These are phyloP conservation scores for Melastoma candidum DNA, from an alignment of 441 rosid genomes.

Conservation along the genomic window DNA sequence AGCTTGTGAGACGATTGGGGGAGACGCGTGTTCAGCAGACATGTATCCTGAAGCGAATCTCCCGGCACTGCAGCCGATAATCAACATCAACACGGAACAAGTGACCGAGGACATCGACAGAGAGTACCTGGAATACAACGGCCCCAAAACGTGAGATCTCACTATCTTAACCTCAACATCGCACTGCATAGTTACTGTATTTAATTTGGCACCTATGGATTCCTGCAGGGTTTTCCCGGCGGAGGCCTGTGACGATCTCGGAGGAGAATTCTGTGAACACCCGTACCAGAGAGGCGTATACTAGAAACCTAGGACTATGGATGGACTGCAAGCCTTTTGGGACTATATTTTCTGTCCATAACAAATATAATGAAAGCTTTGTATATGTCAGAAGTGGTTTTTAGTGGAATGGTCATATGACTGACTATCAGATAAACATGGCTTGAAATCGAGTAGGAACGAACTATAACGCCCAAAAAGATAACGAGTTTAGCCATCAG, in stretches of 20 bases:
- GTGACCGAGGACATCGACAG: constrained; percentile 4
- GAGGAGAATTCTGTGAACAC: constrained; percentile 7
- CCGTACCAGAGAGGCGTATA: constrained; percentile 11
- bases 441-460: too few species aligned
- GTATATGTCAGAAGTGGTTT: too few species aligned
- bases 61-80: not conserved
- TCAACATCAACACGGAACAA: not conserved
- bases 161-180: not conserved
- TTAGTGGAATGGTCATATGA: too few species aligned
- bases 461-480: too few species aligned
- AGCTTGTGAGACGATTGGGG: constrained; percentile 2
- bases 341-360: too few species aligned
- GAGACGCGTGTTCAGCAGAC: constrained; percentile 1
- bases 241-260: constrained; percentile 8
- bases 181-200: not conserved
- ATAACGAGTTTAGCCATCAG: too few species aligned
- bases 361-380: too few species aligned
- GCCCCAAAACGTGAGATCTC: constrained; percentile 1
- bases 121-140: constrained; percentile 4
- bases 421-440: too few species aligned
- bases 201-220: not conserved
- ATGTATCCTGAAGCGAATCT: constrained; percentile 1
- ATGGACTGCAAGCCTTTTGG: too few species aligned
- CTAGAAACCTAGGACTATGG: constrained; percentile 2
- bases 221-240: constrained; percentile 9